Percentiles rank a stretch among this genome's conserved stretches.
phyloP scores from a whole-genome alignment of 2,329 filamentous ascomycete genomes.

The Colletotrichum gloeosporioides region DNA sequence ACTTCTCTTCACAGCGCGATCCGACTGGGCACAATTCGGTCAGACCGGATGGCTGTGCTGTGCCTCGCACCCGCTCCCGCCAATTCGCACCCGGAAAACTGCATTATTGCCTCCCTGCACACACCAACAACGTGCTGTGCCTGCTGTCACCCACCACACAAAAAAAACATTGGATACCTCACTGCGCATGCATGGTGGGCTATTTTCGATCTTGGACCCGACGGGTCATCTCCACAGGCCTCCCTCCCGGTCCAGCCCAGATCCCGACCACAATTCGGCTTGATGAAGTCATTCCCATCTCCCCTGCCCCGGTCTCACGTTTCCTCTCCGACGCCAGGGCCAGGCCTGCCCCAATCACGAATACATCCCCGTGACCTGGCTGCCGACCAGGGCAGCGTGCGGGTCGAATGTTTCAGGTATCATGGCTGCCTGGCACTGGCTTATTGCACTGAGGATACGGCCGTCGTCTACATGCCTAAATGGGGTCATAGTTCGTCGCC shows the following conservation, averaged over 20 bases:
- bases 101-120: background rate
- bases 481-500: background rate
- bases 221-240: background rate
- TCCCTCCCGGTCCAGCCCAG: background rate
- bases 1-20: background rate
- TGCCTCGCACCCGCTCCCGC: background rate
- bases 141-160: background rate
- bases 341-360: background rate
- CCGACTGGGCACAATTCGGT: background rate
- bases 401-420: constrained; percentile 10
- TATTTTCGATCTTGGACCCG: background rate
- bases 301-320: background rate
- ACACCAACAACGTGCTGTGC: background rate
- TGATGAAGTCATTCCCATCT: background rate
- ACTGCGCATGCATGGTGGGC: background rate
- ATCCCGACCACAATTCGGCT: background rate
- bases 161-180: background rate
- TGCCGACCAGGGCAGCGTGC: background rate
- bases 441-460: background rate
- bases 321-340: background rate
- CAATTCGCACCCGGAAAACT: background rate
- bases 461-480: background rate
- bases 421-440: background rate
- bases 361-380: background rate
- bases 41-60: background rate